Evolutionary conservation across 208 protist species (phyloP), one percentile per base, ranked within the genome.

Genomic region (Acanthamoeba lenticulata): DNA sequence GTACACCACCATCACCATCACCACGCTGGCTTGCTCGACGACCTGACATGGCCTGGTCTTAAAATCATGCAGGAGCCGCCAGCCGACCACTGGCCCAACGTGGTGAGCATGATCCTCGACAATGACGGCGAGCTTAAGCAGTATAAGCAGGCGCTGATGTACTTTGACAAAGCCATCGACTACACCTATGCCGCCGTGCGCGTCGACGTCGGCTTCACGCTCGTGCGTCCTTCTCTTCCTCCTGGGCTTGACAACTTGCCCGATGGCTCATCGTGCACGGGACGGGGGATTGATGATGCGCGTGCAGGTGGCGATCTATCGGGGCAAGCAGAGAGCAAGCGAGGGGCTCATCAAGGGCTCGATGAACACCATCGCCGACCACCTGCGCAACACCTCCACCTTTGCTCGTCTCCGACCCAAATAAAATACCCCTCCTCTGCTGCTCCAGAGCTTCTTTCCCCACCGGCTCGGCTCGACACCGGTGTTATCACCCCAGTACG

Each of bases 141-240:
- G 11, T 89, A 42, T 45, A 89, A 62, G 52, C 81, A 55, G 13
- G 47, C 81, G 81, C 17, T 89, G 27, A 38, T 67, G 34, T 89
- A 89, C 49, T 89, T 67, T 62, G 81, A 89, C 81, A 89, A 89
- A 29, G 52, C 81, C 19, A 65, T 89, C 15, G 81, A 89, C 81
- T 89, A 44, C 32, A 89, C 81, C 21, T 89, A 89, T 29, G 44
- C 52, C 32, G 52, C 52, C 49, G 13, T 65, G 3, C 44, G 81
- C 34, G 32, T 62, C 29, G 81, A 89, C n/a, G 52, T 65, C 24
- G 81, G 45, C 42, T 44, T 36, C 49, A 89, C 81, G 4, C 81
- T 89, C 9, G 81, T 81, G 21, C 40, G 34, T 57, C 17, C 15
- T 5, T 21, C 15, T 5, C 52, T 57, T 21, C 52, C 52, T 57